Conservation (phyloP, 345 rosid genomes). For the Noccaea caerulescens region DNA sequence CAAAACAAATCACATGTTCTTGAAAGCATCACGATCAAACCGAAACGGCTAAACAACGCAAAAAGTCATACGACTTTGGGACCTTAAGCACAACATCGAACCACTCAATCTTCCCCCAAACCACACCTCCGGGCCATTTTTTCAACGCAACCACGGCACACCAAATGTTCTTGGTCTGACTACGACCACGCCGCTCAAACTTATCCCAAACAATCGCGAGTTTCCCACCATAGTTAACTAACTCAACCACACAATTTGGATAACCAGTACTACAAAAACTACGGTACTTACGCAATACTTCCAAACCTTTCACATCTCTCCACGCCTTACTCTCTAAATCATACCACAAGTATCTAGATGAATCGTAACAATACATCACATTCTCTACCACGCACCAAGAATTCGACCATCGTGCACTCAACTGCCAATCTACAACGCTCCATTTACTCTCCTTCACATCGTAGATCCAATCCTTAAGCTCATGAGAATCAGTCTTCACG, state of each 20-base stretch:
- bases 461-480: conserved; percentile 13
- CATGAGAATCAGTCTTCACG: not conserved
- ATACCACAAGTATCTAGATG: conserved; percentile 5
- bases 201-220: conserved; percentile 22
- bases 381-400: conserved; percentile 36
- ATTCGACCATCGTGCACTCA: not conserved
- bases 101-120: conserved; percentile 9
- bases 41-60: conserved; percentile 10
- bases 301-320: conserved; percentile 28
- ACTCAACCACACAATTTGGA: not conserved
- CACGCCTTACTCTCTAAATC: conserved; percentile 1
- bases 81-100: conserved; percentile 16
- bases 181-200: conserved; percentile 14
- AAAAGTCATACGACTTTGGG: conserved; percentile 14
- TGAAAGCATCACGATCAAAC: conserved; percentile 1
- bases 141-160: conserved; percentile 11
- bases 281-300: conserved; percentile 5
- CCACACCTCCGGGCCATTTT: not conserved
- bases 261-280: not conserved
- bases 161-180: conserved; percentile 20
- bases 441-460: conserved; percentile 23
- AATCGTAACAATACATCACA: conserved; percentile 27
- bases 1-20: conserved; percentile 9
- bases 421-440: not conserved
- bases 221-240: conserved; percentile 29